Percentiles rank a stretch among this genome's conserved stretches.
These are phyloP conservation scores for Panus rudis DNA, from an alignment of 768 basidiomycete genomes.

Conservation along the genomic window DNA sequence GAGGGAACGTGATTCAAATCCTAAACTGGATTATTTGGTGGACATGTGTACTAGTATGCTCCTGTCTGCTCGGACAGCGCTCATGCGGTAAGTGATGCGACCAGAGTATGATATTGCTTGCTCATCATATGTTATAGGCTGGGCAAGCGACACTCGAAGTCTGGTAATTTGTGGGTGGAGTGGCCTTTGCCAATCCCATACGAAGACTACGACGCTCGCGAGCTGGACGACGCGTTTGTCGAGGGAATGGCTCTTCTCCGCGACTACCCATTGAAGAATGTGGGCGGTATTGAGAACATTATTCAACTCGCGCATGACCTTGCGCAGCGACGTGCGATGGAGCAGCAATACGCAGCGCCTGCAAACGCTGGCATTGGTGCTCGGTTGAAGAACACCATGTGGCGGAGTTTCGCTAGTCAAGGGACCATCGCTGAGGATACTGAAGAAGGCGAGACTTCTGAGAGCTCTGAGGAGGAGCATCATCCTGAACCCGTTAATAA, in stretches of 20 bases:
- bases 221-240: slow-evolving; percentile 57
- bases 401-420: slow-evolving; percentile 62
- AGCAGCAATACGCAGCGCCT: slow-evolving; percentile 26
- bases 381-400: slow-evolving; percentile 52
- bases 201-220: slow-evolving; percentile 40
- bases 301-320: slow-evolving; percentile 63
- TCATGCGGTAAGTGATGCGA: slow-evolving; percentile 42
- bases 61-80: slow-evolving; percentile 43
- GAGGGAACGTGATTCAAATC: slow-evolving; percentile 44
- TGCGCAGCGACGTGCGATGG: slow-evolving; percentile 40
- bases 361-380: slow-evolving; percentile 39
- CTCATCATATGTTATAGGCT: slow-evolving; percentile 32
- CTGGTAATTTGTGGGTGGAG: slow-evolving; percentile 48
- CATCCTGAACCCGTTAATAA: slow-evolving; percentile 4
- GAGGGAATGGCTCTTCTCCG: slow-evolving; percentile 62
- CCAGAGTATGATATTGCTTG: not conserved
- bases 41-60: slow-evolving; percentile 69
- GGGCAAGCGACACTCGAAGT: slow-evolving; percentile 37
- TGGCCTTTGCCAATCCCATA: slow-evolving; percentile 33
- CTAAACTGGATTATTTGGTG: slow-evolving; percentile 62
- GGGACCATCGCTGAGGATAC: slow-evolving; percentile 28
- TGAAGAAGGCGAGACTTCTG: slow-evolving; percentile 20
- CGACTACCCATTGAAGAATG: slow-evolving; percentile 53
- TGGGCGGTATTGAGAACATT: slow-evolving; percentile 65
- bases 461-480: slow-evolving; percentile 25